Evolutionary conservation across 148 eudicot genomes (phyloP), one percentile per base, ranked within the genome.

Genomic region (Hydrangea macrophylla): DNA sequence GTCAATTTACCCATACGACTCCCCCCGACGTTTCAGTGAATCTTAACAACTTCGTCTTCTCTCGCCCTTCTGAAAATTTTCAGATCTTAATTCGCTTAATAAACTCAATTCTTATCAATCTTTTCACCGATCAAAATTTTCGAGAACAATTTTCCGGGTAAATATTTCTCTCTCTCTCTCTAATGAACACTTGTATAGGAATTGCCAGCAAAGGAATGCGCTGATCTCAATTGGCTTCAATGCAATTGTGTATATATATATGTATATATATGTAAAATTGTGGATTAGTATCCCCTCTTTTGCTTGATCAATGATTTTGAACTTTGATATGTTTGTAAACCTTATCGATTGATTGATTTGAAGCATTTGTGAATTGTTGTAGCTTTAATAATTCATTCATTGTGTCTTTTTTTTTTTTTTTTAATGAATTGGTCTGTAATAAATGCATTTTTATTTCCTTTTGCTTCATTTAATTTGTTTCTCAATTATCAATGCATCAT

Each of bases 21-120:
- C n/a, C 53, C 53, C 8, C 69, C 31, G 60, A 66, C 70, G 48
- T 33, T 54, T 51, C 45, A 15, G 48, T 7, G 23, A 32, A 31
- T 17, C 2, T 22, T 24, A 20, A 25, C 70, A 60, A 44, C 59
- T 54, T 33, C 32, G n/a, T n/a, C n/a, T 2, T 2, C 9, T 54
- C 70, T 66, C 70, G 7, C 13, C 36, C 31, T 31, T 66, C 39
- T 3, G 30, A 22, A 10, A 3, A 3, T n/a, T 54, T 66, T 9
- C 44, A 42, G 48, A 66, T 66, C 70, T 54, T 6, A 32, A 32
- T 51, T 50, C 20, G 18, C 20, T 54, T 35, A 11, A 22, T 17
- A 53, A 15, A 66, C 10, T 33, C 35, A 5, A 2, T 33, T 66
- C 9, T 20, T 1, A 0, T 32, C 13, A 59, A 23, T 23, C 9